Percentiles rank a stretch among this genome's conserved stretches.
Evolutionary conservation across 2,329 filamentous ascomycete species (phyloP).

Genomic region (Trichophyton equinum): DNA sequence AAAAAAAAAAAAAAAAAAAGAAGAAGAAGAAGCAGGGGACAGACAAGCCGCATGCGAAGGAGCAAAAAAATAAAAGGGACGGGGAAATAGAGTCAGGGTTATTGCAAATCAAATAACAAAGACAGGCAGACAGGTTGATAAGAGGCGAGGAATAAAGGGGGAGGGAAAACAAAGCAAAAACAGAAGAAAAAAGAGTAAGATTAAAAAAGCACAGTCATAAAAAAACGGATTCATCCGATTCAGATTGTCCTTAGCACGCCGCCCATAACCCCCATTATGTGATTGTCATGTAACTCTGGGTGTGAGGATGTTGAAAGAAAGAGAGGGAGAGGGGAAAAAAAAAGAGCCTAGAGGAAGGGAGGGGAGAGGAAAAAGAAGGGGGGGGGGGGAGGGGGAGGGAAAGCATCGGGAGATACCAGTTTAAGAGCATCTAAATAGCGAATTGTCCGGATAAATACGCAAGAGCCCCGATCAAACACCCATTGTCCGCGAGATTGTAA

Average conservation of each 20-base stretch:
- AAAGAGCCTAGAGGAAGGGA: neutral
- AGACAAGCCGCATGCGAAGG: neutral
- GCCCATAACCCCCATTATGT: constrained; percentile 5
- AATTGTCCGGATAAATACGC: neutral
- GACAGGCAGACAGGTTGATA: neutral
- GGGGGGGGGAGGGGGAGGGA: neutral
- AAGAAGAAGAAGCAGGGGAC: neutral
- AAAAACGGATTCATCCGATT: constrained; percentile 5
- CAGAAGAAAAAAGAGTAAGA: neutral
- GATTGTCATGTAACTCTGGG: constrained; percentile 5
- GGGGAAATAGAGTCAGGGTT: neutral
- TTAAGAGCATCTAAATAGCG: neutral
- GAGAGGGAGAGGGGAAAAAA: neutral
- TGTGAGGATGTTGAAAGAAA: constrained; percentile 1
- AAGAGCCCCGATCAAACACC: constrained; percentile 1
- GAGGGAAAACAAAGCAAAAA: neutral
- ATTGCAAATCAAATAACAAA: constrained; percentile 4
- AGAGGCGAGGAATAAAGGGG: neutral
- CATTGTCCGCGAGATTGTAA: neutral
- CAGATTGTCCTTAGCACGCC: constrained; percentile 5
- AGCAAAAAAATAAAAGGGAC: neutral
- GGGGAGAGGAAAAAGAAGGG: too few species aligned
- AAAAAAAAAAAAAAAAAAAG: too few species aligned
- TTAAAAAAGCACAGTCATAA: neutral
- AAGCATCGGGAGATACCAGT: neutral